Evolutionary conservation across 768 basidiomycete genomes (phyloP).

Genomic region (Chalciporus piperatus): DNA sequence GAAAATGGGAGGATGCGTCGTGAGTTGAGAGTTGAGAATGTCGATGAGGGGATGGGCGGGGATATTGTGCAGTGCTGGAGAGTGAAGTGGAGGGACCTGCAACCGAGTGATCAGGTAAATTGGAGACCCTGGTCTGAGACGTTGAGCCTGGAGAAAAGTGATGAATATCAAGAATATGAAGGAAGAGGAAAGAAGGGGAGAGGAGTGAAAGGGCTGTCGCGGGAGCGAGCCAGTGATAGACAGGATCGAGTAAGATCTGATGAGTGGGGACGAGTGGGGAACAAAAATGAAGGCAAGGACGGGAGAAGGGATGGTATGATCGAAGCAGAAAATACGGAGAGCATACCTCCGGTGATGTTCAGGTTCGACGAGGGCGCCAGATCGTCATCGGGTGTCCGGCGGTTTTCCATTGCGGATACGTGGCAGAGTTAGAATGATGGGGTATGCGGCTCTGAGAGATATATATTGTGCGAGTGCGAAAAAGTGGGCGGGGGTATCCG

Average conservation of each 20-base stretch:
- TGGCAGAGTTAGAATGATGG: not conserved
- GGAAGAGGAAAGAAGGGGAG: not conserved
- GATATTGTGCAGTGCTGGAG: not conserved
- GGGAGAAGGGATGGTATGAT: constrained; percentile 11
- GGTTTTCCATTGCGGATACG: constrained; percentile 23
- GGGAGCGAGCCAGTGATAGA: not conserved
- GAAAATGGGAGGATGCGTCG: not conserved
- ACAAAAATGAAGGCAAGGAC: constrained; percentile 4
- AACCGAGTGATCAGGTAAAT: not conserved
- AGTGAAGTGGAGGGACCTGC: not conserved
- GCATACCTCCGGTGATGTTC: constrained; percentile 27
- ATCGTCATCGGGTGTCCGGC: constrained; percentile 20
- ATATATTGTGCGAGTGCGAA: constrained; percentile 1
- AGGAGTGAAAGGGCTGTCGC: not conserved
- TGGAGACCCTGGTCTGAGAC: not conserved
- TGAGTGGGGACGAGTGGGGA: constrained; percentile 2
- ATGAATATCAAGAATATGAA: not conserved
- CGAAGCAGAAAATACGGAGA: constrained; percentile 8
- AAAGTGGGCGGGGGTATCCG: not conserved
- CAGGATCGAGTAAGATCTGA: constrained; percentile 17
- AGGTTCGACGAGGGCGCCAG: constrained; percentile 6
- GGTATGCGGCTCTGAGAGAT: not conserved
- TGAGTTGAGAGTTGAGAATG: not conserved
- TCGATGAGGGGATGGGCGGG: not conserved
- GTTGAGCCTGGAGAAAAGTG: constrained; percentile 6